These are phyloP conservation scores for Mycosphaerella arachidis DNA, from an alignment of 2,329 filamentous ascomycete genomes.

Conservation along the genomic window DNA sequence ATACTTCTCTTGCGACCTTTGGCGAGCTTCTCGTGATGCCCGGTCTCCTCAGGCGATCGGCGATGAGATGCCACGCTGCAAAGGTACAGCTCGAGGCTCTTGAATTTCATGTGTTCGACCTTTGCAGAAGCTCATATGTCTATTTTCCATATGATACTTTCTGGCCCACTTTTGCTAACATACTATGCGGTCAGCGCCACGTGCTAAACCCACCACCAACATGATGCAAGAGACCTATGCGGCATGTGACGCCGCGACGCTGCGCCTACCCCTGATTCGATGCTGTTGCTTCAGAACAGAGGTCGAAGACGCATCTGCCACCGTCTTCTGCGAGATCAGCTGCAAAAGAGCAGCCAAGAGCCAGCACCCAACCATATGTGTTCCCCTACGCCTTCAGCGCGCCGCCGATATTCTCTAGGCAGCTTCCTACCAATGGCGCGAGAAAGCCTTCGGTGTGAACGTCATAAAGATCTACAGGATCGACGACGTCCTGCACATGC, in stretches of 20 bases:
- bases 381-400: constrained; percentile 9
- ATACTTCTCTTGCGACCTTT: too few relatives aligned
- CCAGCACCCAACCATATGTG: neutral
- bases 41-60: too few relatives aligned
- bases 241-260: too few relatives aligned
- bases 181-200: neutral
- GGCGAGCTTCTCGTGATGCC: too few relatives aligned
- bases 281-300: too few relatives aligned
- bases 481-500: neutral
- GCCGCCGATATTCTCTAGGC: constrained; percentile 14
- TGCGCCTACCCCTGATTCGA: too few relatives aligned
- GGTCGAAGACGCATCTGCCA: too few relatives aligned
- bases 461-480: neutral
- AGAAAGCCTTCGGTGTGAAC: constrained; percentile 8
- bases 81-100: neutral
- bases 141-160: too few relatives aligned
- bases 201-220: neutral
- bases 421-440: constrained; percentile 10
- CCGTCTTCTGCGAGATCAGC: too few relatives aligned
- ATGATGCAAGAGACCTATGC: neutral
- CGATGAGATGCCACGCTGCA: too few relatives aligned
- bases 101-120: neutral
- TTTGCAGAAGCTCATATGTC: neutral
- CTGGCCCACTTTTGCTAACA: too few relatives aligned
- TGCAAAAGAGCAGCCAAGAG: neutral